Base-by-base conservation (phyloP, 345 rosid genomes). In the Citropsis articulata region DNA sequence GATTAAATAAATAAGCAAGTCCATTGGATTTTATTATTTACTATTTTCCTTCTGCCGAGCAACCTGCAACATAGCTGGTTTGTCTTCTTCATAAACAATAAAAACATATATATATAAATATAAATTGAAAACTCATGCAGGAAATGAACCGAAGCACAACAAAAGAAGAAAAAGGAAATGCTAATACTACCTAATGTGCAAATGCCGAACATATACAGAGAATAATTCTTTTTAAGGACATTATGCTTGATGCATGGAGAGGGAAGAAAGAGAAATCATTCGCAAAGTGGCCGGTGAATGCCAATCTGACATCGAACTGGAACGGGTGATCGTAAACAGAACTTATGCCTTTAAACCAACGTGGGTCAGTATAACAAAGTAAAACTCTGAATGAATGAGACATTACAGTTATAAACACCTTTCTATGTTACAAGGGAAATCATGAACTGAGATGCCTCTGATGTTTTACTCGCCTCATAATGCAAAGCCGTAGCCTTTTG, bases 401-500 rank as follows among this genome's bases (percentile, higher is more conserved):
- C 75, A 75, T 71, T 73, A 59, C 76, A 70, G 66, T 76, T 77
- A 81, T 66, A 38, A 69, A 71, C 78, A 60, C 30, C 63, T 70
- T 73, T 21, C 73, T 84, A 75, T 28, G 45, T 73, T 79, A 75
- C 81, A 74, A 40, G 69, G 27, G 31, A 66, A 64, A 72, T 93
- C 82, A 83, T 33, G 89, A 84, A 22, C 94, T 87, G 50, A 77
- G 77, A 64, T 88, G 86, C 81, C 93, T 92, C 84, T 81, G 87
- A 81, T 87, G 93, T 84, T 82, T 85, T 25, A 87, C 92, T 81
- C 95, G 81, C 87, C 80, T 85, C 74, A 87, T 87, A 77, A 93
- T 87, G 87, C 97, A 85, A 79, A 80, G 95, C 35, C 94, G 87
- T 57, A 93, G 76, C 56, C 95, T 88, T 79, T 85, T 93, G 85